Evolutionary conservation across 2,329 filamentous ascomycete species (phyloP), one percentile per base, ranked within the genome.

Genomic region (Fonsecaea nubica): DNA sequence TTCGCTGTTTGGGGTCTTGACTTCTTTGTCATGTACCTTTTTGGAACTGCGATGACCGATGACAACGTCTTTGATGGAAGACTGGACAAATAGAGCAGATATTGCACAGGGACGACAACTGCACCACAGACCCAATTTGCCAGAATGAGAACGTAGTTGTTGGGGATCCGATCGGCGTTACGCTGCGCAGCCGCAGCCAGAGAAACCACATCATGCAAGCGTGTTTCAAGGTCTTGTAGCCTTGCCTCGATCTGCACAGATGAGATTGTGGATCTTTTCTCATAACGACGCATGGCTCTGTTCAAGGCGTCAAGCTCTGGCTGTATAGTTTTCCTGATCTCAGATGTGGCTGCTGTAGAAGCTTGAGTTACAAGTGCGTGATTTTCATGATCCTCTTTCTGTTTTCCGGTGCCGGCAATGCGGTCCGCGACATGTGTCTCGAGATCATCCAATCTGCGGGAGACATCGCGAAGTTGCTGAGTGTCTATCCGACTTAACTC

Each of bases 221-320:
- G 85, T 0, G 83, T 81, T 70, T 96, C 91, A 4, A 97, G 82
- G 21, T 88, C 85, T 48, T 87, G 85, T 65, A 97, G 86, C 30
- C 90, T 87, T 8, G 88, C 86, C 70, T 97, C 92, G 2, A 89
- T 92, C 74, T 94, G 90, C 62, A 90, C 84, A 9, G 91, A 86
- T 33, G 93, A 85, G 7, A 93, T 82, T 0, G 90, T 90, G 4
- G 90, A 88, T 73, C 93, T 91, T 80, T 96, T 97, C 80, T 98
- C 94, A 74, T 97, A 97, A 40, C 92, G 88, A 21, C 94, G 87
- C 53, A 98, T 90, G 3, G 94, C 93, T 56, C 94, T 89, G 73
- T 93, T 95, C 36, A 98, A 82, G 0, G 92, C 92, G 73, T 97
- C 93, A 5, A 98, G 84, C 66, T 97, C 92, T 0, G 92, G 90